A percentile compares a stretch with the other conserved stretches of the same genome.
Conservation (phyloP, 108 stramenopile species). For the Cyclotella choctawhatcheeana region DNA sequence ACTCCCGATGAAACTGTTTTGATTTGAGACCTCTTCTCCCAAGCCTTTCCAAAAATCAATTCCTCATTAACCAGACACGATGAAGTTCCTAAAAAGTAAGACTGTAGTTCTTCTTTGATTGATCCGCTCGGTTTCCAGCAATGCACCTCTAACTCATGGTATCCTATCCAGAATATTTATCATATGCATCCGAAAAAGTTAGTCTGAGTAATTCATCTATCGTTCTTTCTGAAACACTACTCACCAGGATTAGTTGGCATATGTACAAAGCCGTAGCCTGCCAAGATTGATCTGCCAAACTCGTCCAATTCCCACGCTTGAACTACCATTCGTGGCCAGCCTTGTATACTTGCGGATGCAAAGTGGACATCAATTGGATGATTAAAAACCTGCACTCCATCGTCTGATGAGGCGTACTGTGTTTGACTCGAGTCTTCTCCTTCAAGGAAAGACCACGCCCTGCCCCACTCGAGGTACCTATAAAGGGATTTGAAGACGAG, state of each 20-base stretch:
- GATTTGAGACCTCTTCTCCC: slow-evolving; percentile 58
- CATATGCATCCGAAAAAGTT: no score
- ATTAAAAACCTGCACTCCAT: slow-evolving; percentile 53
- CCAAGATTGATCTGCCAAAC: slow-evolving; percentile 56
- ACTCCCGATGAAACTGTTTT: slow-evolving; percentile 54
- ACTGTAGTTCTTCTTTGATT: slow-evolving; percentile 55
- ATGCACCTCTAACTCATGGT: slow-evolving; percentile 48
- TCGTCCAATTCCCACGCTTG: slow-evolving; percentile 71
- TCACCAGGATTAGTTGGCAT: slow-evolving; percentile 59
- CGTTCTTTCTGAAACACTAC: slow-evolving; percentile 2
- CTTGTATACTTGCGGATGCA: slow-evolving; percentile 58
- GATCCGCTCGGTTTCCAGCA: slow-evolving; percentile 67
- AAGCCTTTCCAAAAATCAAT: slow-evolving; percentile 59
- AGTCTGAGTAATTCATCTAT: no score
- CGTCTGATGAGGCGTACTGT: slow-evolving; percentile 52
- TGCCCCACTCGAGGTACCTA: slow-evolving; percentile 63
- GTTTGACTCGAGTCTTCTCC: slow-evolving; percentile 62
- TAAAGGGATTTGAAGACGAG: not conserved
- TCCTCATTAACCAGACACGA: slow-evolving; percentile 54
- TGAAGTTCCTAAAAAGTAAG: slow-evolving; percentile 64
- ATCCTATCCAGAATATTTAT: slow-evolving; percentile 17
- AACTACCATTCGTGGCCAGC: slow-evolving; percentile 65
- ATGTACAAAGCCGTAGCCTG: slow-evolving; percentile 67
- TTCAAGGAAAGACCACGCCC: slow-evolving; percentile 53
- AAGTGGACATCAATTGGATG: slow-evolving; percentile 79